Base-by-base conservation (phyloP, 371 early-diverging fungal species). In the Rhizopus delemar region DNA sequence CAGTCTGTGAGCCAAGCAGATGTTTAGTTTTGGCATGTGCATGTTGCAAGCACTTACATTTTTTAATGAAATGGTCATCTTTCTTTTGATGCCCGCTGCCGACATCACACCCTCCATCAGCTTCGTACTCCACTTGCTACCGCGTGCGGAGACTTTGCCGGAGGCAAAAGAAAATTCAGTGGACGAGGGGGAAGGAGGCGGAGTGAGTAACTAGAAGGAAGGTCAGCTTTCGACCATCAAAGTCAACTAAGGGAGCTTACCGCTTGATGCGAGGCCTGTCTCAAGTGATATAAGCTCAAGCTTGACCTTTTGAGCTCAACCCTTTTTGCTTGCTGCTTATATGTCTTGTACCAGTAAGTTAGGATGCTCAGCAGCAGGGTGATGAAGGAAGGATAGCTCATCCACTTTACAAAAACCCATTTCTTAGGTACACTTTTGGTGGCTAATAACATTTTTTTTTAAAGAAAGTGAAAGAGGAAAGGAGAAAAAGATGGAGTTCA, bases 51-150 rank as follows among this genome's bases (percentile, higher is more conserved):
- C 13, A 51, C 59, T 61, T 71, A 78, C 78, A 62, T 78, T 78
- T 50, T 78, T 78, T 11, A 78, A 53, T 8, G 78, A 78, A 8
- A 78, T 64, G 0, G 78, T 73, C 54, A 78, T 46, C 33, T 61
- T 65, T 46, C 59, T 62, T 52, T 62, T 61, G 35, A 60, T 62
- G 33, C 56, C 46, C 32, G 58, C 60, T 5, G 63, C 64, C 15
- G 61, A 60, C 11, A 62, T 62, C 41, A 70, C 62, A 45, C 63
- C 66, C 57, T 72, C 68, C 4, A 74, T 33, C 8, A 74, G 59
- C 29, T 68, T 56, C 41, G 71, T 45, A n/a, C 74, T 64, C 74
- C 74, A 74, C n/a, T 15, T 43, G 13, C 61, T 51, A n/a, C 54
- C 22, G 22, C 22, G 22, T 22, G 34, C 16, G 51, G 31, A 36